Percentiles rank a stretch among this genome's conserved stretches.
Conservation (phyloP, 75 land plant species). For the Larix kaempferi region DNA sequence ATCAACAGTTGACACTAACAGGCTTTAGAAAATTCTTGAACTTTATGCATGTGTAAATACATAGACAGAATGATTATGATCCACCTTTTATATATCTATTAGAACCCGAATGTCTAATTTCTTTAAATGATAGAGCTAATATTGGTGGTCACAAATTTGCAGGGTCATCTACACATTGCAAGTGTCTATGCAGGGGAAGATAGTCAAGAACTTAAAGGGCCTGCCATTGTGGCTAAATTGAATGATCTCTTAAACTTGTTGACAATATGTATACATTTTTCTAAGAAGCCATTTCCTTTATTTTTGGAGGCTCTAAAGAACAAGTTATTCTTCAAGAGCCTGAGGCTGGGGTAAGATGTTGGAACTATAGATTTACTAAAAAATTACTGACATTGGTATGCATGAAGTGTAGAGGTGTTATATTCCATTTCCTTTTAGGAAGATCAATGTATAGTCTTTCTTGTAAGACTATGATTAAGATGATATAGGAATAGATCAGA, state of each 20-base stretch:
- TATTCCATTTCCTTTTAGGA: not conserved
- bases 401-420: not conserved
- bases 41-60: not conserved
- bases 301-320: conserved; percentile 68
- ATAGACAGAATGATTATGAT: not conserved
- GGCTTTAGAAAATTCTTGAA: not conserved
- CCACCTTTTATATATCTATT: not conserved
- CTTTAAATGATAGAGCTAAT: not conserved
- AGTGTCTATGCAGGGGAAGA: conserved; percentile 74
- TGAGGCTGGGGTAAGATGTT: conserved; percentile 80
- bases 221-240: conserved; percentile 52
- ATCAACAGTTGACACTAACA: not conserved
- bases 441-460: not conserved
- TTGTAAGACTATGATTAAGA: not conserved
- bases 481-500: not conserved
- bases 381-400: not conserved
- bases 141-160: conserved; percentile 17
- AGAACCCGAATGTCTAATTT: not conserved
- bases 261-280: conserved; percentile 75
- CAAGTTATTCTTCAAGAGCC: conserved; percentile 87
- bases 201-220: conserved; percentile 53
- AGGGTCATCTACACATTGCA: conserved; percentile 81
- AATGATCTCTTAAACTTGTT: conserved; percentile 55
- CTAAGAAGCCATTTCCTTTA: conserved; percentile 87
- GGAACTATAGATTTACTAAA: not conserved